Evolutionary conservation across 768 basidiomycete species (phyloP).

Genomic region (Collybiopsis luxurians): DNA sequence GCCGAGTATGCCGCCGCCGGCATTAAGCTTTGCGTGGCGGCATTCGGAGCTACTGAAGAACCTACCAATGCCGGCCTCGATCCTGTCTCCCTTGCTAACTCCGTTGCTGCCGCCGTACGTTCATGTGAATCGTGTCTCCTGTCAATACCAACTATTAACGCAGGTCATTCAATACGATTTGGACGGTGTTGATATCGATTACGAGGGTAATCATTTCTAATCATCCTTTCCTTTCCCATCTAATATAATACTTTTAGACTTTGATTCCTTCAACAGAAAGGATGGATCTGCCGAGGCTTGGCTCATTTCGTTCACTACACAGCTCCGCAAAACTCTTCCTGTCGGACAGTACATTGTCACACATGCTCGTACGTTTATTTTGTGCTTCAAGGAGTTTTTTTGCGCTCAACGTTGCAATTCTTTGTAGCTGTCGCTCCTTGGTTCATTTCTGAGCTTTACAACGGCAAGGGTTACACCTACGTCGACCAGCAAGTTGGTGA

Average conservation of each 20-base stretch:
- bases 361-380: constrained; percentile 30
- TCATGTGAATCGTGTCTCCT: background rate
- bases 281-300: constrained; percentile 26
- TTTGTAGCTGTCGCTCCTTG: background rate
- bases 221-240: background rate
- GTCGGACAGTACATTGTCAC: constrained; percentile 29
- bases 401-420: background rate
- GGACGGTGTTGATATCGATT: constrained; percentile 55
- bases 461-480: background rate
- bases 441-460: background rate
- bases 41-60: constrained; percentile 41
- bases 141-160: background rate
- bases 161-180: constrained; percentile 42
- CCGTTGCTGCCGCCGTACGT: constrained; percentile 42
- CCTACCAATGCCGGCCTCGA: constrained; percentile 50
- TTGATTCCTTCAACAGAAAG: constrained; percentile 23
- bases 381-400: background rate
- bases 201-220: constrained; percentile 26
- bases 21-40: constrained; percentile 57
- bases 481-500: background rate
- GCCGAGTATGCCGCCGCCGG: constrained; percentile 51
- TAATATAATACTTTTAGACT: constrained; percentile 23
- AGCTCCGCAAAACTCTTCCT: constrained; percentile 30
- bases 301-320: constrained; percentile 28
- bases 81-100: constrained; percentile 57